Percentiles rank a stretch among this genome's conserved stretches.
These are phyloP conservation scores for Rhododendron simsii DNA, from an alignment of 148 eudicot genomes.

Conservation along the genomic window DNA sequence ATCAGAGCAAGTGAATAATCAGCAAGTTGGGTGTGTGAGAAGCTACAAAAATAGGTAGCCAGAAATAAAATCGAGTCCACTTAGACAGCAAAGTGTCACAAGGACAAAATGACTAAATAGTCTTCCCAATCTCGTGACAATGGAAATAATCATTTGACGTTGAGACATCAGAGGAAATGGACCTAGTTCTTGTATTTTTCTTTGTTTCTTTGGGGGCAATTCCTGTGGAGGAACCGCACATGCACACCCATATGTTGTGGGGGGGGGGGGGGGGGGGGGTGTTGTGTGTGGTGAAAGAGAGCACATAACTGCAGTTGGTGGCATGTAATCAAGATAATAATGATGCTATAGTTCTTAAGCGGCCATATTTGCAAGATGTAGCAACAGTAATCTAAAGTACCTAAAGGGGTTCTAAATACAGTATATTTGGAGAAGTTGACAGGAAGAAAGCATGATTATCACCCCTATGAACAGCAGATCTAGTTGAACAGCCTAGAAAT, in stretches of 20 bases:
- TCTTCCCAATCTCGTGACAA: neutral
- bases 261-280: too few relatives aligned
- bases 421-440: neutral
- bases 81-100: neutral
- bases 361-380: neutral
- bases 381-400: neutral
- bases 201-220: neutral
- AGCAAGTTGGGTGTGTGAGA: neutral
- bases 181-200: neutral
- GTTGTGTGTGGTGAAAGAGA: too few relatives aligned
- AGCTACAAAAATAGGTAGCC: neutral
- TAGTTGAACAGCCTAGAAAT: neutral
- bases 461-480: neutral
- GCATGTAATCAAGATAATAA: neutral
- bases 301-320: neutral
- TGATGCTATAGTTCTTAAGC: neutral
- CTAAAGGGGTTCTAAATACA: neutral
- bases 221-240: neutral
- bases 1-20: neutral
- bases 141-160: neutral
- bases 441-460: neutral
- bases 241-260: neutral
- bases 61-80: neutral
- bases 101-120: neutral
- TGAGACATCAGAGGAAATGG: neutral